A percentile compares a stretch with the other conserved stretches of the same genome.
Conservation (phyloP, 768 basidiomycete species). For the Rhizopogon roseolus region DNA sequence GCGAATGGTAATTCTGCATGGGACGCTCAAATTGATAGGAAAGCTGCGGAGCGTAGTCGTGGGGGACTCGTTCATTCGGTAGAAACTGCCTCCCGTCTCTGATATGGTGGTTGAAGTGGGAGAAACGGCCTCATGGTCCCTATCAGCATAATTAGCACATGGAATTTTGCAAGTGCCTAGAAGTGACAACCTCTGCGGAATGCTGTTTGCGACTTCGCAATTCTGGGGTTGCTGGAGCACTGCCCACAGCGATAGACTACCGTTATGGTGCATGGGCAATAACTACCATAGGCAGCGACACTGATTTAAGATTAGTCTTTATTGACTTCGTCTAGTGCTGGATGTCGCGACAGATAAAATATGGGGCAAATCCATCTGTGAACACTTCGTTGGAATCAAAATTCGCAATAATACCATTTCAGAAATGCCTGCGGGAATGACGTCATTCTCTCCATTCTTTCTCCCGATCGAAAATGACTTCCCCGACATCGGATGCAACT, state of each 20-base stretch:
- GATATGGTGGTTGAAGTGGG: slow-evolving; percentile 29
- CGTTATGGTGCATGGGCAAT: neutral
- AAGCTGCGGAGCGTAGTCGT: slow-evolving; percentile 7
- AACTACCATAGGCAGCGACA: no score
- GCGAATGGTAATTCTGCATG: slow-evolving; percentile 45
- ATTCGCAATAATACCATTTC: slow-evolving; percentile 12
- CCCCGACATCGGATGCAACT: no score
- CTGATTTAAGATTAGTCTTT: neutral
- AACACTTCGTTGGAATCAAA: slow-evolving; percentile 11
- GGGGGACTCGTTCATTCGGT: slow-evolving; percentile 12
- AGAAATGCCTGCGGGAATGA: slow-evolving; percentile 13
- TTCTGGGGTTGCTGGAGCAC: slow-evolving; percentile 9
- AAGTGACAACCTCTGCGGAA: slow-evolving; percentile 11
- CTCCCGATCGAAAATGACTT: neutral
- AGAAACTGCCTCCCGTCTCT: slow-evolving; percentile 19
- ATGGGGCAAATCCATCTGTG: slow-evolving; percentile 10
- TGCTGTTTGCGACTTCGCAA: slow-evolving; percentile 9
- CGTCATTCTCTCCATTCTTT: slow-evolving; percentile 10
- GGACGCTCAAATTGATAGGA: slow-evolving; percentile 20
- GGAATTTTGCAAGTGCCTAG: neutral
- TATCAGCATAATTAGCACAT: neutral
- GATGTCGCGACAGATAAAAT: neutral
- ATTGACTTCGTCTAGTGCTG: neutral
- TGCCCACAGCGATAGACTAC: slow-evolving; percentile 9
- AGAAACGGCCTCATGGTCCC: slow-evolving; percentile 14